Conservation (phyloP, 495 filamentous ascomycete genomes). For the Staphylotrichum tortipilum region DNA sequence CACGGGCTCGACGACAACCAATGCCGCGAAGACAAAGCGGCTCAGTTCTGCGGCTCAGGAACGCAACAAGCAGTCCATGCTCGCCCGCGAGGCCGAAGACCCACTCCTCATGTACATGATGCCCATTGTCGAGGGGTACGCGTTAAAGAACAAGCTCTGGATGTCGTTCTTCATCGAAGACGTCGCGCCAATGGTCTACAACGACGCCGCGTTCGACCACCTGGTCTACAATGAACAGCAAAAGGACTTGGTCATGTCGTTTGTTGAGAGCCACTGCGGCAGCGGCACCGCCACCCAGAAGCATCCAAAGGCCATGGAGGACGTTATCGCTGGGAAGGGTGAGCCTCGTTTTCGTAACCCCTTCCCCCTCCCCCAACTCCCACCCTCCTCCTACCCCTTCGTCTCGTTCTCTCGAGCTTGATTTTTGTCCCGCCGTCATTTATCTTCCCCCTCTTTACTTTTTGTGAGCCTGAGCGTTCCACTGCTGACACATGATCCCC, state of each 20-base stretch:
- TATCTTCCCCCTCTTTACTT: no score
- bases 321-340: constrained; percentile 21
- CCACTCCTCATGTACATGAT: constrained; percentile 28
- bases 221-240: constrained; percentile 32
- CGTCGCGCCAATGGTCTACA: constrained; percentile 27
- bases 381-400: no score
- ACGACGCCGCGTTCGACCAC: constrained; percentile 30
- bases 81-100: constrained; percentile 16
- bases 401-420: no score
- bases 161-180: constrained; percentile 30
- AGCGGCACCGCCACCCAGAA: neutral
- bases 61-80: constrained; percentile 20
- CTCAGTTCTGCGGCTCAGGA: constrained; percentile 20
- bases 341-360: neutral
- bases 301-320: constrained; percentile 7
- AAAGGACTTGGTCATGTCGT: constrained; percentile 34
- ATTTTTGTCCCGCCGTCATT: no score
- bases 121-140: constrained; percentile 31
- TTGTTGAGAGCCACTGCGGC: constrained; percentile 30
- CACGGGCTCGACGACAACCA: neutral
- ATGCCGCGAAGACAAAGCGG: neutral
- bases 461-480: no score
- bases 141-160: constrained; percentile 35
- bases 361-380: no score
- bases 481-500: neutral